Evolutionary conservation across 306 rosid species (phyloP).

Genomic region (Inga oerstediana): DNA sequence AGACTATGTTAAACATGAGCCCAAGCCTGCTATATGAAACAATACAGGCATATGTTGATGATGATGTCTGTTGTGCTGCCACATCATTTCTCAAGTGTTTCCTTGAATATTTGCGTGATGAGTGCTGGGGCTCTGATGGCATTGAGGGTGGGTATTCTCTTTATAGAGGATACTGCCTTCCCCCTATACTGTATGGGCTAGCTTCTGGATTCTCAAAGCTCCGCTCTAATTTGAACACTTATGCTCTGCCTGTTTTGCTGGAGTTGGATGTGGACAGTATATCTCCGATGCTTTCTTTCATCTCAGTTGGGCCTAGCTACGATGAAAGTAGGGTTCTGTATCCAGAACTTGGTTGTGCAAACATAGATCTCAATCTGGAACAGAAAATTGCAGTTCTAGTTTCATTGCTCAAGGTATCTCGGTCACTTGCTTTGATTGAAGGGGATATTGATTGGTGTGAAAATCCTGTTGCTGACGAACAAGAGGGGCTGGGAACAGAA

Average conservation of each 20-base stretch:
- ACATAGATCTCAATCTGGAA: conserved; percentile 68
- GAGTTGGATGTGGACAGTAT: conserved; percentile 88
- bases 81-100: conserved; percentile 87
- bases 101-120: conserved; percentile 86
- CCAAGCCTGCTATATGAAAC: conserved; percentile 67
- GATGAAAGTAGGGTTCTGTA: conserved; percentile 43
- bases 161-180: conserved; percentile 76
- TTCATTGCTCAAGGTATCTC: conserved; percentile 92
- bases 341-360: conserved; percentile 50
- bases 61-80: conserved; percentile 93
- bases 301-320: conserved; percentile 62
- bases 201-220: conserved; percentile 92
- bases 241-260: conserved; percentile 79
- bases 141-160: conserved; percentile 82
- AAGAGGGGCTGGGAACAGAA: conserved; percentile 40
- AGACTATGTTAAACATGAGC: conserved; percentile 66
- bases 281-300: conserved; percentile 84
- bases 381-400: conserved; percentile 92
- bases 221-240: conserved; percentile 89
- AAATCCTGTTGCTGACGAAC: conserved; percentile 34
- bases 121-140: conserved; percentile 86
- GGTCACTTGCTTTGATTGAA: conserved; percentile 88
- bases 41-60: conserved; percentile 77
- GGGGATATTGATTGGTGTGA: conserved; percentile 86
- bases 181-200: conserved; percentile 77